phyloP scores from a whole-genome alignment of 2,329 filamentous ascomycete genomes.

The Diaporthe eres region DNA sequence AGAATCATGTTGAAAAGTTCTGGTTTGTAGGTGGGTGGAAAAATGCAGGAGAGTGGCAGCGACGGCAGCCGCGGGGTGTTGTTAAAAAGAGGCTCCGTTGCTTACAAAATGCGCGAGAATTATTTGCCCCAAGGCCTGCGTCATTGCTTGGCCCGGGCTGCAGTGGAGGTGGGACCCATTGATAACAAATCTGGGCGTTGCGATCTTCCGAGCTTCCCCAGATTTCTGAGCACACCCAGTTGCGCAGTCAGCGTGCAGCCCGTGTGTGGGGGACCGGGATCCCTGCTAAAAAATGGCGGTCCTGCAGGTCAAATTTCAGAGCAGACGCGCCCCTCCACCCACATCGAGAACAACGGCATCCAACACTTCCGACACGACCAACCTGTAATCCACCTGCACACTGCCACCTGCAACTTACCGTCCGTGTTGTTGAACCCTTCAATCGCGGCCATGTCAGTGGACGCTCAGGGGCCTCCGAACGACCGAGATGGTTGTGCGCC shows the following conservation, averaged over 20 bases:
- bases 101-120: conserved; percentile 37
- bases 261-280: conserved; percentile 12
- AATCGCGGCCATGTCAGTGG: conserved; percentile 31
- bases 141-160: conserved; percentile 35
- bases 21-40: conserved; percentile 9
- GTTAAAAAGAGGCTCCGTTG: conserved; percentile 22
- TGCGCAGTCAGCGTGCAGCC: background rate
- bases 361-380: background rate
- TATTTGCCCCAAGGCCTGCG: conserved; percentile 37
- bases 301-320: conserved; percentile 32
- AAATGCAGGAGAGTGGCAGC: background rate
- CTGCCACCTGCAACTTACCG: conserved; percentile 10
- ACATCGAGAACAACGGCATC: conserved; percentile 3
- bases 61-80: background rate
- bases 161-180: conserved; percentile 8
- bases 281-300: conserved; percentile 30
- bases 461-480: conserved; percentile 9
- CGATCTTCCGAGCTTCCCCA: conserved; percentile 33
- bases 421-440: background rate
- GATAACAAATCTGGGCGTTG: conserved; percentile 26
- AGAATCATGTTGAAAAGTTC: conserved; percentile 28
- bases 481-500: background rate
- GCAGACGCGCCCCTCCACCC: conserved; percentile 17
- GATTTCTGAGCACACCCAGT: conserved; percentile 17
- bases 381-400: background rate